A percentile compares a stretch with the other conserved stretches of the same genome.
Conservation (phyloP, 805 yeast species). For the Starmerella apis region DNA sequence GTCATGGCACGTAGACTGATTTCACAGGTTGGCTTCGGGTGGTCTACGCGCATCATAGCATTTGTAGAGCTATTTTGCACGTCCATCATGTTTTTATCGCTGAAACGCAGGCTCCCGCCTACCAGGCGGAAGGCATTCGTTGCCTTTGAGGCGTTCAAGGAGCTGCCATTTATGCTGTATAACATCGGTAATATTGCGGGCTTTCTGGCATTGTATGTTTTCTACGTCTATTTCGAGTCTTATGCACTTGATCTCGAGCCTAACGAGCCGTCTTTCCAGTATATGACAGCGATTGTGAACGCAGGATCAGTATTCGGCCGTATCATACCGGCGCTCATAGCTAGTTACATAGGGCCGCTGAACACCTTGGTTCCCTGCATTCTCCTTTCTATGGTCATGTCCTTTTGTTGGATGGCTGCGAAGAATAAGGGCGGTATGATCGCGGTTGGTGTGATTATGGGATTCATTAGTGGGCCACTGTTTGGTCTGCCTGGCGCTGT, state of each 20-base stretch:
- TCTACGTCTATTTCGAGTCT: constrained; percentile 31
- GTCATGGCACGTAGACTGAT: constrained; percentile 38
- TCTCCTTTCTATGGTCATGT: constrained; percentile 28
- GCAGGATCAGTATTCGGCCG: constrained; percentile 42
- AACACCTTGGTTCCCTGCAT: constrained; percentile 34
- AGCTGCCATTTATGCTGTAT: constrained; percentile 25
- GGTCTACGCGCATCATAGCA: constrained; percentile 45
- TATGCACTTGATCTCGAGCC: constrained; percentile 28
- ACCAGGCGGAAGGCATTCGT: constrained; percentile 25
- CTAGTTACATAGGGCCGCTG: constrained; percentile 41
- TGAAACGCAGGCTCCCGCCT: constrained; percentile 29
- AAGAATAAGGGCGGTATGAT: constrained; percentile 29
- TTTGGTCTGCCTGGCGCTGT: constrained; percentile 31
- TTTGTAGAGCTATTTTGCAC: constrained; percentile 34
- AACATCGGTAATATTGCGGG: constrained; percentile 26
- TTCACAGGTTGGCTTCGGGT: constrained; percentile 39
- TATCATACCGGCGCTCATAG: constrained; percentile 39
- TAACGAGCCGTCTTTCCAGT: constrained; percentile 20
- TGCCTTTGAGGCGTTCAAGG: constrained; percentile 27
- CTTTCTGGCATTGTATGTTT: constrained; percentile 30
- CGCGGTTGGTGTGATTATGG: constrained; percentile 28
- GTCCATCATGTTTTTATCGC: constrained; percentile 23
- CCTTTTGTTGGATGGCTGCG: constrained; percentile 34
- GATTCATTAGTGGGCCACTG: constrained; percentile 30
- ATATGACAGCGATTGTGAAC: constrained; percentile 31